Conservation (phyloP, 345 rosid species). For the Litchi chinensis region DNA sequence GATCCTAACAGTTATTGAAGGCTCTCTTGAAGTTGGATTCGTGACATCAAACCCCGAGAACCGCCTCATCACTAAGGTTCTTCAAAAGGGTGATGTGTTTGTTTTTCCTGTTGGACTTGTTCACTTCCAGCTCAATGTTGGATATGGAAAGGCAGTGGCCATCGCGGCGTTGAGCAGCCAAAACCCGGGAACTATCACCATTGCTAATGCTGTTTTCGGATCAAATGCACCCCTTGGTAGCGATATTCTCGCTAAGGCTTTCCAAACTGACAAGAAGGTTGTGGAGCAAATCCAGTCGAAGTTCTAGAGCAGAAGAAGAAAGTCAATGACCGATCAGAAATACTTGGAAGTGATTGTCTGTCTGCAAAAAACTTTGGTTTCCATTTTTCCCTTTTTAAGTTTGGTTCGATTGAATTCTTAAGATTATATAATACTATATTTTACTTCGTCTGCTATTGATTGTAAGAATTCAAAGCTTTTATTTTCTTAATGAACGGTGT, state of each 20-base stretch:
- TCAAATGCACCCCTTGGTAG: not conserved
- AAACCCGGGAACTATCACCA: not conserved
- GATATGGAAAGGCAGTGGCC: not conserved
- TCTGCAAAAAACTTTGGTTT: not conserved
- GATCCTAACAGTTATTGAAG: conserved; percentile 8
- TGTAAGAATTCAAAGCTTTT: not conserved
- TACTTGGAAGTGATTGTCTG: not conserved
- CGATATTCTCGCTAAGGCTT: conserved; percentile 9
- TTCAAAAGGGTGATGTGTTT: conserved; percentile 11
- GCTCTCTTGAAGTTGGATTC: conserved; percentile 11
- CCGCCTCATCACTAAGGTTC: conserved; percentile 1
- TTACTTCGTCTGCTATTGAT: too few species aligned
- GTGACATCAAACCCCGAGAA: conserved; percentile 16
- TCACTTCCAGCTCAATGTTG: conserved; percentile 19
- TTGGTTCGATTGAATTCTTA: not conserved
- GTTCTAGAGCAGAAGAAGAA: not conserved
- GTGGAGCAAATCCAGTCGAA: conserved; percentile 1
- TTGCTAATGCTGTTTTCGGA: conserved; percentile 14
- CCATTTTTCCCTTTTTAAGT: too few species aligned
- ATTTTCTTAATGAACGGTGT: not conserved
- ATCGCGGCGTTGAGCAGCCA: conserved; percentile 15
- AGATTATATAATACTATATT: not conserved
- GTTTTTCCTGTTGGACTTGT: conserved; percentile 17
- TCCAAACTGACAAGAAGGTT: conserved; percentile 5
- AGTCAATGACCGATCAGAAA: not conserved